Base-by-base conservation (phyloP, 352 stramenopile genomes). In the Phytopythium ostracodes region DNA sequence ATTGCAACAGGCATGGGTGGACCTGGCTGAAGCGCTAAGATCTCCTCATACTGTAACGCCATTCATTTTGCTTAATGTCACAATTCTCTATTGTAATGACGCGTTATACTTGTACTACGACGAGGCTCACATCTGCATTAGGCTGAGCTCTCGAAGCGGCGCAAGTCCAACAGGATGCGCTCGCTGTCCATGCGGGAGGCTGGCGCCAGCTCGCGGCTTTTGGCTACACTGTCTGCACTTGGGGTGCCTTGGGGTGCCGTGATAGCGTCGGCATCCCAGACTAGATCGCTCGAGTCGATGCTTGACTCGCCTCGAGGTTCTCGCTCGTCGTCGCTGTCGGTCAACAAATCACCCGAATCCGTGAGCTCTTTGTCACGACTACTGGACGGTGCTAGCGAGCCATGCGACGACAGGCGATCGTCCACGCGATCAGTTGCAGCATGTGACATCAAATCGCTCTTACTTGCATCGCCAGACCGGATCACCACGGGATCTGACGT, bases 201-300 rank as follows among this genome's bases (percentile, higher is more conserved):
- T 35, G 47, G 24, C 46, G 46, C n/a, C 0, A 11, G 46, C 1
- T 38, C 50, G 7, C 50, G 29, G 31, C 17, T 38, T n/a, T 6
- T 54, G 22, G 10, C 12, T 22, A 6, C 10, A 9, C 12, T 31
- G n/a, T 31, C 24, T 14, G 22, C 5, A 29, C 47, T 35, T 11
- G 14, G 9, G 1, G 47, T 3, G 22, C 1, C 7, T 3, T 52
- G n/a, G 8, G 9, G 47, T 20, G 12, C 47, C 4, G 24, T 2
- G 12, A 78, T 69, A 9, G 58, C 68, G 27, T 78, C 68, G 2
- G 68, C 68, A 29, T 78, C 71, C 65, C 73, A 62, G 62, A 78
- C 67, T 24, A 78, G 51, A 22, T 76, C 68, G 33, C 22, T 68
- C 35, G 71, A 78, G 47, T 78, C 68, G 18, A 75, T 67, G 38